Evolutionary conservation across 371 early-diverging fungal genomes (phyloP).

Genomic region (Dinochytrium kinnereticum): DNA sequence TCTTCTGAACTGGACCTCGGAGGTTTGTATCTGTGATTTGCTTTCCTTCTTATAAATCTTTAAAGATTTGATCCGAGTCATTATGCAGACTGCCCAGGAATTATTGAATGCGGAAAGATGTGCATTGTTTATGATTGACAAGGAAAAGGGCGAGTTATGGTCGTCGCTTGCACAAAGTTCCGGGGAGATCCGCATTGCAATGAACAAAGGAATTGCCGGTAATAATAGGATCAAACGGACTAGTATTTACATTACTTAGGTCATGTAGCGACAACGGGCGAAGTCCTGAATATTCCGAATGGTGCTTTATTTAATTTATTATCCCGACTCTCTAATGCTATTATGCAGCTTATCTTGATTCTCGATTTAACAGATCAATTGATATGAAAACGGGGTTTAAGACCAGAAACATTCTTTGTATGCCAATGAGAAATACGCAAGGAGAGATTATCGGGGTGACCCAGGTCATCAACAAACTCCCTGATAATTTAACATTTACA

Average conservation of each 20-base stretch:
- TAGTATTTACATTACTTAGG: conserved; percentile 24
- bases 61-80: conserved; percentile 45
- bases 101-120: conserved; percentile 56
- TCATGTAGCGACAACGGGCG: conserved; percentile 52
- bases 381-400: conserved; percentile 57
- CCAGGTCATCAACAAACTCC: conserved; percentile 60
- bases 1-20: conserved; percentile 50
- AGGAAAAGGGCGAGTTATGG: conserved; percentile 55
- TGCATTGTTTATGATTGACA: conserved; percentile 55
- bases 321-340: background rate
- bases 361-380: conserved; percentile 54
- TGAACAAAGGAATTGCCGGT: conserved; percentile 57
- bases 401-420: conserved; percentile 60
- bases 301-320: conserved; percentile 29
- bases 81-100: conserved; percentile 59
- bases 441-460: conserved; percentile 56
- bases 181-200: conserved; percentile 54
- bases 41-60: background rate
- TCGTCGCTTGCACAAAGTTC: conserved; percentile 54
- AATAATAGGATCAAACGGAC: background rate
- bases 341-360: conserved; percentile 51
- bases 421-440: conserved; percentile 52
- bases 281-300: conserved; percentile 54
- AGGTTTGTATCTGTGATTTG: too few species aligned
- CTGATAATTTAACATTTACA: conserved; percentile 40